Conservation (phyloP, 805 yeast genomes). For the Dipodascus geniculatus region DNA sequence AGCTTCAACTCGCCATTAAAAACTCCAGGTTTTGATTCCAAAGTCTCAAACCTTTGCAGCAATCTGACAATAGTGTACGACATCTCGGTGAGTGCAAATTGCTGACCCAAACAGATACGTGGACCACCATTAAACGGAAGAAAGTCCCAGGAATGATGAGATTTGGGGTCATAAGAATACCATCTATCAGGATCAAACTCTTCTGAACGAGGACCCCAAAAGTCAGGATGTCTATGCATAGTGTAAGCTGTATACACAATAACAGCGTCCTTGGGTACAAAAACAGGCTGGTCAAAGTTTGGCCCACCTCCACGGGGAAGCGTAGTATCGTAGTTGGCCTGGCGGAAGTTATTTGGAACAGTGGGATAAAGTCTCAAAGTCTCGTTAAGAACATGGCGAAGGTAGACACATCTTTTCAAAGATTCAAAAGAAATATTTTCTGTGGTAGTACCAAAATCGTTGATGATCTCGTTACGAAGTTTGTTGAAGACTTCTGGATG, state of each 20-base stretch:
- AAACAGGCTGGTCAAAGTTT: conserved; percentile 26
- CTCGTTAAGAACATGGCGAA: conserved; percentile 34
- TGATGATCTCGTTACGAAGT: conserved; percentile 22
- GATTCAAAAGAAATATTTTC: conserved; percentile 28
- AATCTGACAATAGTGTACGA: conserved; percentile 31
- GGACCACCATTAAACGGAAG: conserved; percentile 41
- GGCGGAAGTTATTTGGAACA: conserved; percentile 35
- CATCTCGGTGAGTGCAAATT: conserved; percentile 39
- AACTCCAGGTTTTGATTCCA: conserved; percentile 6
- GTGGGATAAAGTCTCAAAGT: conserved; percentile 35
- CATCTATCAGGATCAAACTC: conserved; percentile 32
- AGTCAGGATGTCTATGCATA: conserved; percentile 29
- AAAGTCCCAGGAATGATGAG: conserved; percentile 31
- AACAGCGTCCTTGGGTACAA: conserved; percentile 29
- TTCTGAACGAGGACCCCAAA: conserved; percentile 32
- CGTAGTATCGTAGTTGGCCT: conserved; percentile 31
- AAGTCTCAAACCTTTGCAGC: conserved; percentile 21
- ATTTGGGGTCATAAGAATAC: conserved; percentile 20
- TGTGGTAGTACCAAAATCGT: conserved; percentile 16
- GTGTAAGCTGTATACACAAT: conserved; percentile 29
- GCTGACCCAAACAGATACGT: conserved; percentile 39
- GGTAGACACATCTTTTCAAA: conserved; percentile 32
- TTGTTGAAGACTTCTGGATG: conserved; percentile 28
- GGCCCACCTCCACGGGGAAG: conserved; percentile 40
- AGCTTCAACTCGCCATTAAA: background rate